Base-by-base conservation (phyloP, 768 basidiomycete species). In the Dioszegia aurantiaca region DNA sequence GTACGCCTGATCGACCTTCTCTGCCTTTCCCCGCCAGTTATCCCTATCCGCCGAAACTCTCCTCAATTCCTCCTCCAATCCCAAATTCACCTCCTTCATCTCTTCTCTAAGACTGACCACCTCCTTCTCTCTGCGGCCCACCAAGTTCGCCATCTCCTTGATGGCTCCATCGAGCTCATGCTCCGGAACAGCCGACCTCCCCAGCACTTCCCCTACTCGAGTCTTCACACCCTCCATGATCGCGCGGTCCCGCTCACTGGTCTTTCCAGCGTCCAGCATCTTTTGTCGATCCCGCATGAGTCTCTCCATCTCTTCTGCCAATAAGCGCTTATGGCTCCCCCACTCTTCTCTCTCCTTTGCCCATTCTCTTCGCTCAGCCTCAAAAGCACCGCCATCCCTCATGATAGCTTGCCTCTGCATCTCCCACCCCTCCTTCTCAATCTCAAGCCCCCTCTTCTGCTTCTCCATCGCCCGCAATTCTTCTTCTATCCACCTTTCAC, bases 81-180 rank as follows among this genome's bases (percentile, higher is more conserved):
- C 74, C 63, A 73, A 67, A 31, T 67, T 72, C 24, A 76, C 73
- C 52, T 75, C 72, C 53, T 63, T 59, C 70, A 77, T 69, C 61
- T 78, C 76, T 17, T 68, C 69, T 36, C 56, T 62, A 40, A 74
- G 58, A 26, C 59, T 54, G 5, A 54, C 57, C 24, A 75, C 60
- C 47, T 75, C 71, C 54, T 61, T 64, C 47, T 75, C 74, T 19
- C 70, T 49, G 44, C 62, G 52, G 36, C 65, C 51, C 19, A 73
- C 58, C 30, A 68, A 21, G 2, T n/a, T 46, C 36, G 41, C 60
- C 26, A 76, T 58, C 30, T 72, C 68, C 23, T 68, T 61, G 17
- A 70, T 37, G 1, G 67, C 68, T 40, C 60, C 61, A 12, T 64
- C 52, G 11, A 72, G 48, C 39, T 74, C 73, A 6, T 51, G 42